A percentile compares a stretch with the other conserved stretches of the same genome.
Evolutionary conservation across 148 eudicot genomes (phyloP).

Genomic region (Camellia lanceoleosa): DNA sequence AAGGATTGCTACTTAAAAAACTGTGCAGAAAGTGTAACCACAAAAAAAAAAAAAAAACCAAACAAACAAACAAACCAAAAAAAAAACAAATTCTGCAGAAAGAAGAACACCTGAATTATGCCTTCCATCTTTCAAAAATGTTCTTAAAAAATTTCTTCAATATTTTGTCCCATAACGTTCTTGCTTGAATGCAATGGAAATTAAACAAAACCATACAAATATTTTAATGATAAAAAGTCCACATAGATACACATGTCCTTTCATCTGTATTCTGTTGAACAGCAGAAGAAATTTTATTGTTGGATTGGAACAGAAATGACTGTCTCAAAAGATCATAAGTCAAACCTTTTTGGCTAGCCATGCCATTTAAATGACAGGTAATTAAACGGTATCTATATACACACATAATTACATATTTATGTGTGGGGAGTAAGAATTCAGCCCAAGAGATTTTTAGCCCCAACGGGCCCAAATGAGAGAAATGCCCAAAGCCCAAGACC

Average conservation of each 20-base stretch:
- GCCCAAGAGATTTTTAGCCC: too few relatives aligned
- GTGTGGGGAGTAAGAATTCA: too few relatives aligned
- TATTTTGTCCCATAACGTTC: background rate
- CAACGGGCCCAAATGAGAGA: too few relatives aligned
- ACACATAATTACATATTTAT: too few relatives aligned
- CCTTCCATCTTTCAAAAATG: background rate
- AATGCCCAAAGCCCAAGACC: too few relatives aligned
- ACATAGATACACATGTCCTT: background rate
- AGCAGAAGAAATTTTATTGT: background rate
- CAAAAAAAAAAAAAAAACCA: too few relatives aligned
- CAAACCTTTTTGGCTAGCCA: background rate
- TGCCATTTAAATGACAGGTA: too few relatives aligned
- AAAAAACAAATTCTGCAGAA: background rate
- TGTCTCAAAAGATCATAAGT: background rate
- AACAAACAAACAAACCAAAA: too few relatives aligned
- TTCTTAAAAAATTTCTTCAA: background rate
- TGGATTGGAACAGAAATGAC: background rate
- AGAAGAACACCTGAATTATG: background rate
- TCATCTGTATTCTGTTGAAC: background rate
- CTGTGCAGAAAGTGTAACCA: too few relatives aligned
- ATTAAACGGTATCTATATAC: too few relatives aligned
- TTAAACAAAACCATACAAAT: background rate
- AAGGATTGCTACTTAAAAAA: background rate
- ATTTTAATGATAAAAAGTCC: background rate
- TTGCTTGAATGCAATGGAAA: background rate